A percentile compares a stretch with the other conserved stretches of the same genome.
These are phyloP conservation scores for Candida quercuum DNA, from an alignment of 805 yeast genomes.

Conservation along the genomic window DNA sequence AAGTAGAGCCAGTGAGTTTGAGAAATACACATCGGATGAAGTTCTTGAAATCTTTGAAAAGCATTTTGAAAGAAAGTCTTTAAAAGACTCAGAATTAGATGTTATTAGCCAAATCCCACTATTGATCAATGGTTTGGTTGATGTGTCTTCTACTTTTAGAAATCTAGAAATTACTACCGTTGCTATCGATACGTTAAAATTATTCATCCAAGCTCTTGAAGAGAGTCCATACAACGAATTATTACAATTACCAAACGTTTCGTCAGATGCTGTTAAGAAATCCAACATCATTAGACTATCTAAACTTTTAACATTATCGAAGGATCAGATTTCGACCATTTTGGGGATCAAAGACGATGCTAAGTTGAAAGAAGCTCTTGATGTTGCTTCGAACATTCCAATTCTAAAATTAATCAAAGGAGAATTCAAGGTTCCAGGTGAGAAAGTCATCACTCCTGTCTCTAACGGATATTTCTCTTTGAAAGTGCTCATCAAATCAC, in stretches of 20 bases:
- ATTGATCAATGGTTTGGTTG: conserved; percentile 67
- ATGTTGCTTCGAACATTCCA: conserved; percentile 64
- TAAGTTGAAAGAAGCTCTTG: conserved; percentile 43
- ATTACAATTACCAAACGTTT: conserved; percentile 77
- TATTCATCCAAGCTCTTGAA: conserved; percentile 70
- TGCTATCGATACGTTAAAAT: conserved; percentile 62
- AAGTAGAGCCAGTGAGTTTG: conserved; percentile 62
- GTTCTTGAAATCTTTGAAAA: conserved; percentile 47
- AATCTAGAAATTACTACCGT: conserved; percentile 56
- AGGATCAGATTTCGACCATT: conserved; percentile 47
- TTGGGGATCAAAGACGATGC: conserved; percentile 44
- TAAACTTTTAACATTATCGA: conserved; percentile 56
- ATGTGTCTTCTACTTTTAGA: conserved; percentile 78
- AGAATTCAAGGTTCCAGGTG: conserved; percentile 85
- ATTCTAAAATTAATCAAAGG: conserved; percentile 61
- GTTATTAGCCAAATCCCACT: conserved; percentile 61
- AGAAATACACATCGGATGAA: conserved; percentile 38
- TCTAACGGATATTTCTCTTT: conserved; percentile 71
- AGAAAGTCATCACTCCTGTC: conserved; percentile 60
- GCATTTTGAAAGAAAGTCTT: conserved; percentile 50
- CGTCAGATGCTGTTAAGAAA: conserved; percentile 34
- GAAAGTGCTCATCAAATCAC: conserved; percentile 71
- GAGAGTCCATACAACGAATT: conserved; percentile 53
- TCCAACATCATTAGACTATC: conserved; percentile 58
- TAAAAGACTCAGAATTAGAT: conserved; percentile 37